Percentiles rank a stretch among this genome's conserved stretches.
Evolutionary conservation across 768 basidiomycete species (phyloP).

Genomic region (Leccinellum luteum): DNA sequence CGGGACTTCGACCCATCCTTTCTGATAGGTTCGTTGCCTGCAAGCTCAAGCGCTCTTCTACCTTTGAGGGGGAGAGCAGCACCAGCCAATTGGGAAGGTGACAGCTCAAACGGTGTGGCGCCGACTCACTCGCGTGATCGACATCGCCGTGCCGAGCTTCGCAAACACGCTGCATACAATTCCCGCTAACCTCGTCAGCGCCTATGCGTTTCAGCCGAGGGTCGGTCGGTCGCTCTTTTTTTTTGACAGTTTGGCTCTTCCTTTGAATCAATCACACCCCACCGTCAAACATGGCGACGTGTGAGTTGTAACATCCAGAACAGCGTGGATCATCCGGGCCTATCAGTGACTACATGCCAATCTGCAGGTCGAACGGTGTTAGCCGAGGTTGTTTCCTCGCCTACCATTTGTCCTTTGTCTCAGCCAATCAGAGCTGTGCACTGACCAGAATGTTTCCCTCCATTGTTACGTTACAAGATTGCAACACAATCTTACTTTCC

Average conservation of each 20-base stretch:
- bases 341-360: background rate
- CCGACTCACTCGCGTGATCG: slow-evolving; percentile 9
- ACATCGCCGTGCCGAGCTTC: background rate
- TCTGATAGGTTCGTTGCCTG: background rate
- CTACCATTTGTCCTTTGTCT: background rate
- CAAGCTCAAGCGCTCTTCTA: background rate
- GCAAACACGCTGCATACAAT: background rate
- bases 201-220: background rate
- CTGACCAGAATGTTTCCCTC: background rate
- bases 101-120: background rate
- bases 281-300: slow-evolving; percentile 1
- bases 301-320: background rate
- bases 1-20: background rate
- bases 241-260: background rate
- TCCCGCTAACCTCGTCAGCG: slow-evolving; percentile 3
- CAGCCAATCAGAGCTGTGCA: background rate
- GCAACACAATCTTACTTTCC: background rate
- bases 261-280: background rate
- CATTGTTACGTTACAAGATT: background rate
- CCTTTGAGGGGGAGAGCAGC: background rate
- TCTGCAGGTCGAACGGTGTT: background rate
- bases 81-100: background rate
- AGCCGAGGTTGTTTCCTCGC: background rate
- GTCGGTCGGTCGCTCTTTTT: background rate
- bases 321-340: background rate